A percentile compares a stretch with the other conserved stretches of the same genome.
Conservation (phyloP, 768 basidiomycete species). For the Macrolepiota fuliginosa region DNA sequence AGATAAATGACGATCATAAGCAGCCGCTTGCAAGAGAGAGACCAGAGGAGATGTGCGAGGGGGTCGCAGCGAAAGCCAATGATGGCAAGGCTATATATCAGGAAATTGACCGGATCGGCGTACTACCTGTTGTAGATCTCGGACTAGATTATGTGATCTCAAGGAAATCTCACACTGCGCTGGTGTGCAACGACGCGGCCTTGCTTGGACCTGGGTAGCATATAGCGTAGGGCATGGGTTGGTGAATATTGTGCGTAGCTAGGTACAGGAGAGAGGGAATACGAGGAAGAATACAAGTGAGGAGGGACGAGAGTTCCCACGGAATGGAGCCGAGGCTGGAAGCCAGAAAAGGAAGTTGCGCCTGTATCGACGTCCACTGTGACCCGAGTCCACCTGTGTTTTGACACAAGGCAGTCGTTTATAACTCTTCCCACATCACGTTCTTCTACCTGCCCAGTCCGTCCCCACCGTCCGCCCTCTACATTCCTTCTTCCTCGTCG, state of each 20-base stretch:
- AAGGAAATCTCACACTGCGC: background rate
- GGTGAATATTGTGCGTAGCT: conserved; percentile 18
- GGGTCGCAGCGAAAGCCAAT: conserved; percentile 6
- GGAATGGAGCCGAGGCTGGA: conserved; percentile 15
- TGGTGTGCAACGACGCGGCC: background rate
- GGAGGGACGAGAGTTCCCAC: conserved; percentile 19
- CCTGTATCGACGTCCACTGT: conserved; percentile 24
- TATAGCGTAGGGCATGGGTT: background rate
- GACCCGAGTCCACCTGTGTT: conserved; percentile 25
- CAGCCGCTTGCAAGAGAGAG: background rate
- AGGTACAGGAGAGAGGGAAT: background rate
- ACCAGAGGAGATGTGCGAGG: background rate
- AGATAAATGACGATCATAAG: background rate
- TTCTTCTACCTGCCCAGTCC: conserved; percentile 7
- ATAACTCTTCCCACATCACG: conserved; percentile 11
- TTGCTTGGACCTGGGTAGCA: background rate
- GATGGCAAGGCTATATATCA: conserved; percentile 12
- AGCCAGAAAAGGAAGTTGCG: conserved; percentile 30
- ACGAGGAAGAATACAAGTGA: background rate
- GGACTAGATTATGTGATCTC: conserved; percentile 26
- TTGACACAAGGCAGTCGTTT: conserved; percentile 22
- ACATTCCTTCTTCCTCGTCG: conserved; percentile 7
- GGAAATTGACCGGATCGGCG: conserved; percentile 23
- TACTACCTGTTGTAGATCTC: conserved; percentile 23
- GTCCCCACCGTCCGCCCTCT: conserved; percentile 7